Conservation (phyloP, 371 early-diverging fungal genomes). For the Apophysomyces variabilis region DNA sequence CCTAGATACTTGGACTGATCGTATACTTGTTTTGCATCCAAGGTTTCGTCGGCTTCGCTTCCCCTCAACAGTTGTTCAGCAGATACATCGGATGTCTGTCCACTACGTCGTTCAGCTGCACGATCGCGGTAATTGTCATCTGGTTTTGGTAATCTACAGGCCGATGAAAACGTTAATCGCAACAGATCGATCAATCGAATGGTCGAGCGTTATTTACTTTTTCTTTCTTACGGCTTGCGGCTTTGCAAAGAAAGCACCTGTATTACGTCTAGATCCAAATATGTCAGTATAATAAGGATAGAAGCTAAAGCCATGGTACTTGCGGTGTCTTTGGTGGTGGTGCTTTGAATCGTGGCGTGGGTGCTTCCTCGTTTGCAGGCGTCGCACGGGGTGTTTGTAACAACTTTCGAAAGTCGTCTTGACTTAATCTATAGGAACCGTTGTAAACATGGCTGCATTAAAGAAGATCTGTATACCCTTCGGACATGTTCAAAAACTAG, state of each 20-base stretch:
- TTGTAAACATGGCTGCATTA: neutral
- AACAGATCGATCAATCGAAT: neutral
- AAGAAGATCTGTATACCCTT: neutral
- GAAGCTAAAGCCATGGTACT: constrained; percentile 24
- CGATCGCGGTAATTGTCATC: constrained; percentile 74
- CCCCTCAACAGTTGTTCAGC: constrained; percentile 36
- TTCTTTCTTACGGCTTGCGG: constrained; percentile 49
- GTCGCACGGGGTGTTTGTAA: constrained; percentile 74
- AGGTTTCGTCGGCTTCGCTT: constrained; percentile 35
- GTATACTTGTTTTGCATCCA: constrained; percentile 59
- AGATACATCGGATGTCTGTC: constrained; percentile 27
- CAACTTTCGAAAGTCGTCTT: constrained; percentile 83
- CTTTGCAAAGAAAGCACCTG: constrained; percentile 51
- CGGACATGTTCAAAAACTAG: neutral
- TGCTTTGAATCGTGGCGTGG: constrained; percentile 41
- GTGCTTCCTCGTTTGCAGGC: neutral
- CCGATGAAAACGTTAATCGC: neutral
- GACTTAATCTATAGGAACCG: constrained; percentile 54
- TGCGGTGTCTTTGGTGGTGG: constrained; percentile 55
- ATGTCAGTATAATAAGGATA: constrained; percentile 11
- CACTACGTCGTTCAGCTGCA: constrained; percentile 85
- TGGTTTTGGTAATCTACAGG: constrained; percentile 15
- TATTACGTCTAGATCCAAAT: constrained; percentile 30
- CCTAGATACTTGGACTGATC: constrained; percentile 90
- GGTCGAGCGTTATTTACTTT: constrained; percentile 26